phyloP scores from a whole-genome alignment of 2,329 filamentous ascomycete species.

The Ascochyta rabiei region DNA sequence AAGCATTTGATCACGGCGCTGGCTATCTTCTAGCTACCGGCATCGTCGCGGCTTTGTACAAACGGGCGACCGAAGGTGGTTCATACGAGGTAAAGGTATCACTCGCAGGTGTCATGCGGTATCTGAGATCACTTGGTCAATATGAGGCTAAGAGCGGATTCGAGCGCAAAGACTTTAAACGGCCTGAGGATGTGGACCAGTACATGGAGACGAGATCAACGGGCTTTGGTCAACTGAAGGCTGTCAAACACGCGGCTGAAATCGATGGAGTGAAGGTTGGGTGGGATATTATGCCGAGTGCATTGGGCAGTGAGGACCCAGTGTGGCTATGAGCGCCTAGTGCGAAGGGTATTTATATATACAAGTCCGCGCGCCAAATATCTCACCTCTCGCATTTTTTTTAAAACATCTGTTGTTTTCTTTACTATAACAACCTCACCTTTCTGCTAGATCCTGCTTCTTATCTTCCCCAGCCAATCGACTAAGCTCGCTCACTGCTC shows the following conservation, averaged over 20 bases:
- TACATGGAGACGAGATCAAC: slow-evolving; percentile 55
- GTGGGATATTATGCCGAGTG: slow-evolving; percentile 60
- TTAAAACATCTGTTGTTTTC: no score
- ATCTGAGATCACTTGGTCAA: slow-evolving; percentile 61
- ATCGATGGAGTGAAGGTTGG: slow-evolving; percentile 56
- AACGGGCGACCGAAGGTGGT: slow-evolving; percentile 53
- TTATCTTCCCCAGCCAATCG: neutral
- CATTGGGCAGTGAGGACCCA: slow-evolving; percentile 55
- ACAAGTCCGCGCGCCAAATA: neutral
- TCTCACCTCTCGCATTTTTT: neutral
- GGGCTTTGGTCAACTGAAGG: slow-evolving; percentile 55
- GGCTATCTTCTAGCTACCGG: slow-evolving; percentile 63
- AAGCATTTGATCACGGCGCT: slow-evolving; percentile 62
- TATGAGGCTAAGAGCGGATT: slow-evolving; percentile 55
- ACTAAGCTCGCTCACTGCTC: neutral
- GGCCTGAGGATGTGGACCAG: slow-evolving; percentile 36
- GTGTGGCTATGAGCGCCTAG: slow-evolving; percentile 41
- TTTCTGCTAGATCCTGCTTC: neutral
- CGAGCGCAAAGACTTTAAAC: slow-evolving; percentile 40
- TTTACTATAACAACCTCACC: neutral
- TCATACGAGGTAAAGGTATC: slow-evolving; percentile 62
- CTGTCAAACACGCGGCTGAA: slow-evolving; percentile 56
- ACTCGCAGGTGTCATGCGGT: slow-evolving; percentile 62
- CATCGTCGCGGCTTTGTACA: slow-evolving; percentile 59
- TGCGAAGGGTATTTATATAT: neutral